These are phyloP conservation scores for Cadophora sp. DNA, from an alignment of 2,329 filamentous ascomycete genomes.

Conservation along the genomic window DNA sequence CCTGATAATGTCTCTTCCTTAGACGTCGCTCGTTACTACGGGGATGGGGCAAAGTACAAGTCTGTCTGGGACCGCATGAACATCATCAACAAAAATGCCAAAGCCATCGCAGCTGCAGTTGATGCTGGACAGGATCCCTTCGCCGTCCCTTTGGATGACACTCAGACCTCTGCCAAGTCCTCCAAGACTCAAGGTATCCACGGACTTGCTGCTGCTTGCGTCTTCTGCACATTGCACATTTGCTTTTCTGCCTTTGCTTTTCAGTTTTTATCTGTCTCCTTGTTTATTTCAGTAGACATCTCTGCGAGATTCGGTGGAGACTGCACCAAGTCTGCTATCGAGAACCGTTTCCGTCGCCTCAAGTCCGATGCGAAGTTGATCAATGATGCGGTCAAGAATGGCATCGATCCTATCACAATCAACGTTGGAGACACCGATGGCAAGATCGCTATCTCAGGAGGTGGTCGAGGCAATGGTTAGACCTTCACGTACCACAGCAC, in stretches of 20 bases:
- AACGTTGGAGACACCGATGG: slow-evolving; percentile 33
- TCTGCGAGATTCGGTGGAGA: slow-evolving; percentile 43
- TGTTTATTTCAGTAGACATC: slow-evolving; percentile 38
- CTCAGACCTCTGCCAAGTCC: slow-evolving; percentile 10
- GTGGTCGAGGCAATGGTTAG: slow-evolving; percentile 22
- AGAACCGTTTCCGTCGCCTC: slow-evolving; percentile 49
- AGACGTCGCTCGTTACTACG: slow-evolving; percentile 35
- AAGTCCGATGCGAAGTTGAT: slow-evolving; percentile 49
- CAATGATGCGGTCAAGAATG: slow-evolving; percentile 39
- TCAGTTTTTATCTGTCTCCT: slow-evolving; percentile 7
- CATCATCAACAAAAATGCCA: slow-evolving; percentile 31
- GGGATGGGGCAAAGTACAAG: slow-evolving; percentile 35
- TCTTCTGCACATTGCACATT: slow-evolving; percentile 18
- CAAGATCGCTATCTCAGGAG: slow-evolving; percentile 12
- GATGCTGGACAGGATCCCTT: slow-evolving; percentile 35
- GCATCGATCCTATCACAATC: slow-evolving; percentile 46
- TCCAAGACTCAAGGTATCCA: slow-evolving; percentile 33
- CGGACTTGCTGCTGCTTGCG: background rate
- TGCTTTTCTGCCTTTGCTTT: slow-evolving; percentile 15
- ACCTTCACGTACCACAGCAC: slow-evolving; percentile 18
- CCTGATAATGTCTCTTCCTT: slow-evolving; percentile 27
- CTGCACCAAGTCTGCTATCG: slow-evolving; percentile 45
- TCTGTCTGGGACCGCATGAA: slow-evolving; percentile 34
- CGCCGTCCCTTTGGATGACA: slow-evolving; percentile 28
- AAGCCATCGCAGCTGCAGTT: slow-evolving; percentile 32